Evolutionary conservation across 192 early-diverging fungal genomes (phyloP), one percentile per base, ranked within the genome.

Genomic region (Umbelopsis ramanniana): DNA sequence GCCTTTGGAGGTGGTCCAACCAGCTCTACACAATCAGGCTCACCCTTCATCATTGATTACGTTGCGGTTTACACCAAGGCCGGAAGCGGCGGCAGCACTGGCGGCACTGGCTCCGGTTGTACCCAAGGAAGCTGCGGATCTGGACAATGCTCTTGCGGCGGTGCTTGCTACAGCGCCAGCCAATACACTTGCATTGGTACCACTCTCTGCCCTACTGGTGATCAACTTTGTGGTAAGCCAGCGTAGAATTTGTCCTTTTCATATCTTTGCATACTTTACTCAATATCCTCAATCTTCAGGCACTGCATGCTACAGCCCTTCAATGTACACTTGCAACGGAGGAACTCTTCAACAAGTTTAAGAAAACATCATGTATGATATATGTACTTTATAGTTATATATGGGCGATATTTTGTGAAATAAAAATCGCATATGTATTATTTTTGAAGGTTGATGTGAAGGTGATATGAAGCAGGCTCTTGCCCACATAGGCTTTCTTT

Each of bases 1-100:
- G 57, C 57, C 6, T 63, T 63, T 19, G 57, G 57, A 19, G 57
- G 57, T 63, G 57, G 57, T 6, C 57, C 57, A 37, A 63, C 57
- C 26, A 37, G 29, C 26, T 29, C 57, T 37, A 63, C 57, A 5
- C 24, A 17, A 37, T 63, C 57, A 19, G 57, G 57, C 33, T 11
- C 15, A 37, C 4, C 24, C 0, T 63, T 63, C 33, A 63, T 63
- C 17, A 63, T 63, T n/a, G 57, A 63, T 37, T 63, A 63, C 33
- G 57, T 63, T 63, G 57, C 57, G 15, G 57, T 63, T 17, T 63
- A 63, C 33, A 63, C 57, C 33, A 63, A 17, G 4, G 57, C 26
- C 19, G 57, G 57, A 37, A n/a, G 57, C 21, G 53, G 53, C 2
- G 53, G 53, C 6, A 6, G 24, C 53, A 55, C 53, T 55, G 53